Percentiles rank a stretch among this genome's conserved stretches.
phyloP scores from a whole-genome alignment of 768 basidiomycete genomes.

The Auricularia cornea region DNA sequence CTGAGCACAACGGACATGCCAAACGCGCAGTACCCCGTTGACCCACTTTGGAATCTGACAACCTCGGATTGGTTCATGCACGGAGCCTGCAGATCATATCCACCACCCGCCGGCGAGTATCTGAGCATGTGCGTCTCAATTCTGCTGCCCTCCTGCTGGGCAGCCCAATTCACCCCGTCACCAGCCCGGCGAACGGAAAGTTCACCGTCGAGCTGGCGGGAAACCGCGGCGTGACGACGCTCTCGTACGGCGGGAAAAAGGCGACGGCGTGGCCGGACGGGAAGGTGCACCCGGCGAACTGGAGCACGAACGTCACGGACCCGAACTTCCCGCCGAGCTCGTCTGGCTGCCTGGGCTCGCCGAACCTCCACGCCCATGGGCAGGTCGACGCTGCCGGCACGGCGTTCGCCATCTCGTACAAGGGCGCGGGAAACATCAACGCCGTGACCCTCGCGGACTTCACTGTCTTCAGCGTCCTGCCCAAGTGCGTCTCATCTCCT shows the following conservation, averaged over 20 bases:
- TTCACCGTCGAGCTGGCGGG: slow-evolving; percentile 2
- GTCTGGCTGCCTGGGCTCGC: background rate
- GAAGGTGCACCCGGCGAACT: background rate
- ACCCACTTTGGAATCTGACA: background rate
- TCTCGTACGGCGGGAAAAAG: background rate
- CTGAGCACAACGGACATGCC: background rate
- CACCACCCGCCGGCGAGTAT: background rate
- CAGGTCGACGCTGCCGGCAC: background rate
- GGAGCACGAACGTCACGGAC: background rate
- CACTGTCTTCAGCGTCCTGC: slow-evolving; percentile 1
- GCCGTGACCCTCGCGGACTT: background rate
- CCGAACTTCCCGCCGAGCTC: background rate
- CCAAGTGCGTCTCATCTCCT: background rate
- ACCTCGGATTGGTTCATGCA: background rate
- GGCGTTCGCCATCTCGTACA: slow-evolving; percentile 2
- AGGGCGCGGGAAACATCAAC: background rate
- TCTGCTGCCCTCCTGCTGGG: background rate
- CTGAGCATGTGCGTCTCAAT: background rate
- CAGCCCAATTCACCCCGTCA: too few relatives aligned
- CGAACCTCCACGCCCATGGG: background rate
- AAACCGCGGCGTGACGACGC: slow-evolving; percentile 1
- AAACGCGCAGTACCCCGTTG: background rate
- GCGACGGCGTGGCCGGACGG: slow-evolving; percentile 1
- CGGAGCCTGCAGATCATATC: background rate
- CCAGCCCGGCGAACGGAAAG: background rate